A percentile compares a stretch with the other conserved stretches of the same genome.
Evolutionary conservation across 768 basidiomycete genomes (phyloP).

Genomic region (button mushroom (Agaricus bisporus)): DNA sequence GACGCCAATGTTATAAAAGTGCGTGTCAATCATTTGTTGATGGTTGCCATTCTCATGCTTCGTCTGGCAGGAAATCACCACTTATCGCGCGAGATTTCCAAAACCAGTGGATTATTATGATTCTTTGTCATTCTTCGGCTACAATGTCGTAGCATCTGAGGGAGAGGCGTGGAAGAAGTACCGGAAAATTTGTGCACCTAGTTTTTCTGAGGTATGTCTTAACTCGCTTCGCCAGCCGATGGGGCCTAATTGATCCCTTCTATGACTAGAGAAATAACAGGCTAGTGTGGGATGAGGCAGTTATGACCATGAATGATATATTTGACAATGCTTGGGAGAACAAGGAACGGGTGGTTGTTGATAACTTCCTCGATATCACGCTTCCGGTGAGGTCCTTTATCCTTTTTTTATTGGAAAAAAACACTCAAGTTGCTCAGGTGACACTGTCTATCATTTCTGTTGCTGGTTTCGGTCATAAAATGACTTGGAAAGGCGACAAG

Average conservation of each 20-base stretch:
- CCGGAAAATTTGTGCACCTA: constrained; percentile 53
- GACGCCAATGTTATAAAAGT: constrained; percentile 38
- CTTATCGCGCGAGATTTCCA: constrained; percentile 44
- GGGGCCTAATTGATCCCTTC: neutral
- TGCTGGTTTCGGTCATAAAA: constrained; percentile 48
- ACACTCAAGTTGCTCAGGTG: constrained; percentile 26
- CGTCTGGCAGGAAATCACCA: constrained; percentile 39
- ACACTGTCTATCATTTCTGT: constrained; percentile 49
- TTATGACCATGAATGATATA: constrained; percentile 34
- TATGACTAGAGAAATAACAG: constrained; percentile 34
- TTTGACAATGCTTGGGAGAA: constrained; percentile 43
- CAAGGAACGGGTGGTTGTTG: constrained; percentile 30
- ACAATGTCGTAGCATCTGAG: constrained; percentile 59
- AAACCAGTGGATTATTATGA: constrained; percentile 47
- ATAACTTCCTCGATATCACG: constrained; percentile 47
- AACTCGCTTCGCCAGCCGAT: neutral
- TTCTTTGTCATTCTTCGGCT: constrained; percentile 44
- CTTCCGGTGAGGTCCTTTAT: constrained; percentile 33
- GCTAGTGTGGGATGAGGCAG: constrained; percentile 43
- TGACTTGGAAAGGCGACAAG: constrained; percentile 40
- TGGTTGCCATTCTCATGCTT: neutral
- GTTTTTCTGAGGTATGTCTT: constrained; percentile 50
- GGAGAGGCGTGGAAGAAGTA: constrained; percentile 65
- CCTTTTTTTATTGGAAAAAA: neutral
- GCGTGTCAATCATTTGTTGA: too few relatives aligned